phyloP scores from a whole-genome alignment of 768 basidiomycete species.

The Boletus rex-veris region DNA sequence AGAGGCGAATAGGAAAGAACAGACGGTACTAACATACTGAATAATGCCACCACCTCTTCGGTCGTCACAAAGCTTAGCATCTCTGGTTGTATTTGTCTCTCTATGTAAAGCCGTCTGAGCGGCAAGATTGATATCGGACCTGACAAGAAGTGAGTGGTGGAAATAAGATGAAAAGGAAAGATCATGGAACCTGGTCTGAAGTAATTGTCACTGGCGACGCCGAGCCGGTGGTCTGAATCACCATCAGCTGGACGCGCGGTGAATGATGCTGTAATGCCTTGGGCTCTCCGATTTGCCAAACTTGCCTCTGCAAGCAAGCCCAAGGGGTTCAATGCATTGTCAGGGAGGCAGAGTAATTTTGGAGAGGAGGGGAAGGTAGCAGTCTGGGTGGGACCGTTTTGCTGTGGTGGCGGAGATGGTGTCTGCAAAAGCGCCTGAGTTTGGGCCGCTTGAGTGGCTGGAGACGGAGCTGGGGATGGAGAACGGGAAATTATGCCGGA shows the following conservation, averaged over 20 bases:
- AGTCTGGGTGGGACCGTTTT: constrained; percentile 25
- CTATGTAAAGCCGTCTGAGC: constrained; percentile 76
- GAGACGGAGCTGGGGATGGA: constrained; percentile 76
- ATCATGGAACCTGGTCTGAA: constrained; percentile 77
- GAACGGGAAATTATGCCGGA: constrained; percentile 81
- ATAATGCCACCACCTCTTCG: constrained; percentile 88
- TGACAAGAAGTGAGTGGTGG: constrained; percentile 26
- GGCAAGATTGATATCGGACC: constrained; percentile 89
- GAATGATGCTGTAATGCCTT: constrained; percentile 42
- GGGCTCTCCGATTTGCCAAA: constrained; percentile 66
- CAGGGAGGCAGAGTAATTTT: constrained; percentile 86
- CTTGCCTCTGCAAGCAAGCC: constrained; percentile 91
- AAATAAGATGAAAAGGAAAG: background rate
- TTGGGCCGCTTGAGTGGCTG: constrained; percentile 45
- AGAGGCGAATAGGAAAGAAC: background rate
- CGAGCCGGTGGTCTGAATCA: constrained; percentile 50
- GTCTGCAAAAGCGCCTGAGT: constrained; percentile 58
- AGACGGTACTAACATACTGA: constrained; percentile 70
- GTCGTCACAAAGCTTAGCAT: constrained; percentile 86
- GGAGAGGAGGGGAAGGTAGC: constrained; percentile 54
- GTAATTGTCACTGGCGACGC: constrained; percentile 83
- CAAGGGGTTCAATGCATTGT: constrained; percentile 88
- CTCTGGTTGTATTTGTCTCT: constrained; percentile 88
- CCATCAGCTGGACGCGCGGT: constrained; percentile 36
- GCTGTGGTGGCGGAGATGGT: constrained; percentile 47